Percentiles rank a stretch among this genome's conserved stretches.
Evolutionary conservation across 1,139 yeast genomes (phyloP).

Genomic region (Yamadazyma triangularis): DNA sequence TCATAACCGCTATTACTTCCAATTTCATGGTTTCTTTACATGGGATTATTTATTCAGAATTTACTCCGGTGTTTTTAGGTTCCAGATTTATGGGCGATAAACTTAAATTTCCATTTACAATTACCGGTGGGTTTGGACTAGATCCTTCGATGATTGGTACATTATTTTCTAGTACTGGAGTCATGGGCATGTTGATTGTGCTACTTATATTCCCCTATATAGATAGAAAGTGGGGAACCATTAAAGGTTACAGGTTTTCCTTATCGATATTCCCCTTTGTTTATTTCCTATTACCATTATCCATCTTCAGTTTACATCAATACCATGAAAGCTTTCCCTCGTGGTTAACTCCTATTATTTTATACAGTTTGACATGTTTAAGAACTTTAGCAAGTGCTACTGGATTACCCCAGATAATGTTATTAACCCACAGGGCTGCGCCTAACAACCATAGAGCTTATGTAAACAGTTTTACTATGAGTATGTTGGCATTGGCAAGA

Average conservation of each 20-base stretch:
- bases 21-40: constrained; percentile 26
- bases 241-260: constrained; percentile 40
- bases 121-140: constrained; percentile 25
- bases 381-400: constrained; percentile 32
- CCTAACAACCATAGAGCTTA: constrained; percentile 46
- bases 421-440: constrained; percentile 45
- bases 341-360: constrained; percentile 19
- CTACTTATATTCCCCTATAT: constrained; percentile 50
- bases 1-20: constrained; percentile 9
- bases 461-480: constrained; percentile 45
- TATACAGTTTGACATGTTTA: constrained; percentile 20
- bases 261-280: constrained; percentile 42
- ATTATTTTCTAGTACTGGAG: constrained; percentile 51
- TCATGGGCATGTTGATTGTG: constrained; percentile 49
- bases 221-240: constrained; percentile 46
- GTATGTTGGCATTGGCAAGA: constrained; percentile 50
- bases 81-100: constrained; percentile 24
- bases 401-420: constrained; percentile 12
- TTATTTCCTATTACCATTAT: constrained; percentile 48
- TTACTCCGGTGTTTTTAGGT: constrained; percentile 56
- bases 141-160: constrained; percentile 47
- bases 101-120: constrained; percentile 33
- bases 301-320: constrained; percentile 36
- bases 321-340: constrained; percentile 22
- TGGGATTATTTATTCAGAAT: constrained; percentile 49